These are phyloP conservation scores for Vigna mungo DNA, from an alignment of 306 rosid species.

Conservation along the genomic window DNA sequence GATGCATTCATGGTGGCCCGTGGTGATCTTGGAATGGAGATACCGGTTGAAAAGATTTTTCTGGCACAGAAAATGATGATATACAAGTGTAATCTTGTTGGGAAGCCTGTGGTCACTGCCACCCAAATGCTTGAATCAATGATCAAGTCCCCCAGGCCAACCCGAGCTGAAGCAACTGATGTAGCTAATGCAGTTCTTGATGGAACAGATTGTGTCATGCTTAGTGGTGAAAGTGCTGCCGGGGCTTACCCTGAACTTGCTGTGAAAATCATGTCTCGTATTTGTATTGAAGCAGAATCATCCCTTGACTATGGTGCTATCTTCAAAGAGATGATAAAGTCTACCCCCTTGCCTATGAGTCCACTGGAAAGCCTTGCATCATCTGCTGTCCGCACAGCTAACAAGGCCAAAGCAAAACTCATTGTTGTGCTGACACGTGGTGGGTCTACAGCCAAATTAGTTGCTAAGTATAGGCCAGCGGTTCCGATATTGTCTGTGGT, in stretches of 20 bases:
- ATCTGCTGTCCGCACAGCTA: slow-evolving; percentile 91
- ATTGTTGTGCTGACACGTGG: slow-evolving; percentile 93
- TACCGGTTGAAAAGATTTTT: slow-evolving; percentile 95
- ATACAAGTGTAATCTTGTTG: slow-evolving; percentile 93
- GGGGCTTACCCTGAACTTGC: slow-evolving; percentile 95
- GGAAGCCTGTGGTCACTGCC: slow-evolving; percentile 97
- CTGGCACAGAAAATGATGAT: slow-evolving; percentile 99
- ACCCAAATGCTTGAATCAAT: slow-evolving; percentile 98
- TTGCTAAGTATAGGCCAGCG: slow-evolving; percentile 94
- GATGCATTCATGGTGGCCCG: slow-evolving; percentile 99
- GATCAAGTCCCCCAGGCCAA: slow-evolving; percentile 97
- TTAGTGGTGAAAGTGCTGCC: slow-evolving; percentile 98
- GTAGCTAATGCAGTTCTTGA: slow-evolving; percentile 97
- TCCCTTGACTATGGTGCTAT: slow-evolving; percentile 90
- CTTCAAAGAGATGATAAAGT: slow-evolving; percentile 93
- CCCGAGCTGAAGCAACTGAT: slow-evolving; percentile 96
- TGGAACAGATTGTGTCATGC: slow-evolving; percentile 98
- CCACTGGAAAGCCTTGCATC: slow-evolving; percentile 98
- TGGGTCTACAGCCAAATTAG: slow-evolving; percentile 87
- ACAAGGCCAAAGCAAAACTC: slow-evolving; percentile 90
- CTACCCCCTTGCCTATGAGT: slow-evolving; percentile 97
- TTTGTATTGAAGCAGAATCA: slow-evolving; percentile 93
- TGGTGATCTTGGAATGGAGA: slow-evolving; percentile 99
- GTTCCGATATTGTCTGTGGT: slow-evolving; percentile 94
- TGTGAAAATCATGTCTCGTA: slow-evolving; percentile 91